Percentiles rank a stretch among this genome's conserved stretches.
Evolutionary conservation across 2,329 filamentous ascomycete species (phyloP).

Genomic region (Epichloe uncinata): DNA sequence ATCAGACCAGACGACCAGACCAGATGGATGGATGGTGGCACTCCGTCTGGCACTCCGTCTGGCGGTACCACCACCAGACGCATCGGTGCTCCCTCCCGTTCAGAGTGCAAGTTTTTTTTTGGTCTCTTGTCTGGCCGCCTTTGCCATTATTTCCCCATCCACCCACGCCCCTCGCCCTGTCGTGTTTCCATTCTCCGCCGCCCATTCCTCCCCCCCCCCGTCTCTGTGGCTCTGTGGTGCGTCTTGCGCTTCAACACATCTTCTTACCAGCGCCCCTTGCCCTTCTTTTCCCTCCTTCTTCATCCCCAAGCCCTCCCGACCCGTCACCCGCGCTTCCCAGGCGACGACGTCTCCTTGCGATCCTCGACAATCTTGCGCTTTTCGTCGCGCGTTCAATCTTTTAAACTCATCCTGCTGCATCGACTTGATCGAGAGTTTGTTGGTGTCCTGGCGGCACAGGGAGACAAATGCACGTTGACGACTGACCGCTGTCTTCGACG

Average conservation of each 20-base stretch:
- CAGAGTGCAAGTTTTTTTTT: background rate
- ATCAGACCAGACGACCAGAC: too few species aligned
- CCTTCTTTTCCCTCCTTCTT: slow-evolving; percentile 12
- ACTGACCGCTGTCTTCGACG: slow-evolving; percentile 16
- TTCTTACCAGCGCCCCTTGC: slow-evolving; percentile 13
- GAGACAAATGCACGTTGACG: slow-evolving; percentile 19
- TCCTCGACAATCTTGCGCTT: slow-evolving; percentile 17
- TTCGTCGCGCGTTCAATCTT: slow-evolving; percentile 8
- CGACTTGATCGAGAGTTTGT: slow-evolving; percentile 9
- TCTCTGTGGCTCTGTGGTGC: slow-evolving; percentile 7
- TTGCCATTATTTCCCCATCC: slow-evolving; percentile 1
- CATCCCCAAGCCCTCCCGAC: slow-evolving; percentile 16
- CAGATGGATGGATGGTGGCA: too few species aligned
- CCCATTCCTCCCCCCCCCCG: slow-evolving; percentile 16
- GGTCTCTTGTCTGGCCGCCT: background rate
- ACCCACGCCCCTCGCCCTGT: slow-evolving; percentile 14
- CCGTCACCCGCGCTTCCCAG: slow-evolving; percentile 16
- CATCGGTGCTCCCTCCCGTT: too few species aligned
- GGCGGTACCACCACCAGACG: too few species aligned
- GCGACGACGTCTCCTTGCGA: slow-evolving; percentile 19
- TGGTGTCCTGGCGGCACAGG: slow-evolving; percentile 16
- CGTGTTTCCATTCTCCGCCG: slow-evolving; percentile 18
- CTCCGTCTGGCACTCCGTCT: too few species aligned
- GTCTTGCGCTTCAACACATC: slow-evolving; percentile 12
- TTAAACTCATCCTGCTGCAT: slow-evolving; percentile 1